Base-by-base conservation (phyloP, 1,139 yeast genomes). In the Taphrina flavorubra region DNA sequence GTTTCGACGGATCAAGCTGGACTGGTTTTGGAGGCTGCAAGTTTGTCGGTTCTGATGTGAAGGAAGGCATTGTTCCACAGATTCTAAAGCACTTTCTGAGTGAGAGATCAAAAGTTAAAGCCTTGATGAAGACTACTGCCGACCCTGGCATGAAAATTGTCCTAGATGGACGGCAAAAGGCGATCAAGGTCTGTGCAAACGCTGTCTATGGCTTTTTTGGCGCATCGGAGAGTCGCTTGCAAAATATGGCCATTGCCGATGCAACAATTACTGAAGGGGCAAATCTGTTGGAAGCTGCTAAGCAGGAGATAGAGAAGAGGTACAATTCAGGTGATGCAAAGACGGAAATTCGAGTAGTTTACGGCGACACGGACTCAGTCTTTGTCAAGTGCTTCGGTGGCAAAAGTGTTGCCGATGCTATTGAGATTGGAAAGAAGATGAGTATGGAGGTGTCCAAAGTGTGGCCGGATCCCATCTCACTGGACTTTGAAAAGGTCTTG, bases 131-230 rank as follows among this genome's bases (percentile, higher is more conserved):
- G 51, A 31, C 36, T 10, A 31, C 62, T 1, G 4, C 57, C 14
- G 68, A 65, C 40, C 63, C 62, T 1, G 61, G 51, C 51, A n/a
- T 65, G 58, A 46, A 20, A 14, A 25, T 46, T 11, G 68, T 65
- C 18, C 57, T 65, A 10, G 68, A 65, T 39, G 68, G 68, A 31
- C 47, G 68, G n/a, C 68, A 65, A 34, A 65, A 65, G 36, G 63
- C 63, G 31, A 57, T 65, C 63, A 65, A 65, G 25, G 68, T 65
- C 25, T 49, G 51, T 39, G 68, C 68, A 7, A 65, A 65, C 49
- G 68, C 68, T 16, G 58, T 65, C 20, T 65, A 65, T 57, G 68
- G 68, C 13, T 57, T 57, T 51, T 51, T 57, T 58, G 68, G 68
- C 16, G 63, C 63, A 10, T 31, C 51, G 6, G 63, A 65, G 34